Evolutionary conservation across 352 stramenopile genomes (phyloP), one percentile per base, ranked within the genome.

Genomic region (Bremia lactucae): DNA sequence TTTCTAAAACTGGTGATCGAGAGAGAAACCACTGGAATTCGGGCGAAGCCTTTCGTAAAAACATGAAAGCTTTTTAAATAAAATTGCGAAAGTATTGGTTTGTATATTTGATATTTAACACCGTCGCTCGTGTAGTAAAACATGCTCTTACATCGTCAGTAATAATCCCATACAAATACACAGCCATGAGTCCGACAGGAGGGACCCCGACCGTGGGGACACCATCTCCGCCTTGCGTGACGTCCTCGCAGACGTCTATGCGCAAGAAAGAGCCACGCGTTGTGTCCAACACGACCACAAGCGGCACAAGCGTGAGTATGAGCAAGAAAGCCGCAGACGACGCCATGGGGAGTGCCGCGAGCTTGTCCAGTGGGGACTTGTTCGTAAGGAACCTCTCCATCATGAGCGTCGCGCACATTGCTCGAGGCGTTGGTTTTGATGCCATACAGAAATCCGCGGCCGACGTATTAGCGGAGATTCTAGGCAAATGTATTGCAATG

Each of bases 331-430:
- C 42, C 14, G 38, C 42, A 21, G 52, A 68, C 21, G 55, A 59
- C 38, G 57, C 31, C 3, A 29, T 53, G 0, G 45, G 55, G 10
- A 42, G 42, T 31, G 47, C 46, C 20, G 46, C 40, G 1, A 46
- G 51, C 1, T 33, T 59, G 4, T 64, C 65, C 5, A 76, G 54
- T 28, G 58, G 58, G 14, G 61, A 76, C 16, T 33, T 68, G 5
- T 83, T 76, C 49, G 65, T 65, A 4, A 64, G 67, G 5, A 68
- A 68, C 20, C 31, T 83, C 35, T 62, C 67, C 4, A 36, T 71
- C 6, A 77, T 83, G 62, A 57, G 67, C 14, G 49, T 77, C 13
- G 68, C 70, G 0, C 57, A 83, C 44, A 53, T 75, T 14, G 67
- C 65, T 0, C 52, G 59, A 0, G 68, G 65, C 34, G 70, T 65